Conservation (phyloP, 306 rosid genomes). For the Morella rubra region DNA sequence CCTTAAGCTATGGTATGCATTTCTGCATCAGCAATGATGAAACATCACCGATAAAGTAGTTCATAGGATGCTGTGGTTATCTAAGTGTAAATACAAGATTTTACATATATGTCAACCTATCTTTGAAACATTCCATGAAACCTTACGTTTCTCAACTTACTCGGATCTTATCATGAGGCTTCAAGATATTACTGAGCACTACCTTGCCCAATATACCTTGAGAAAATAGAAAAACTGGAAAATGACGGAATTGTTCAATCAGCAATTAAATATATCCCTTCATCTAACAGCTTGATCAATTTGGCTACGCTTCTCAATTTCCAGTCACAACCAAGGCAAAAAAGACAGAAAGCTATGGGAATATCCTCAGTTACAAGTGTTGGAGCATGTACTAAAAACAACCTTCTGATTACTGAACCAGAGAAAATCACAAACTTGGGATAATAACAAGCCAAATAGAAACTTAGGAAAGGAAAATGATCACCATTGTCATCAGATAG, state of each 20-base stretch:
- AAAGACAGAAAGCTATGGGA: neutral
- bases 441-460: neutral
- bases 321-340: neutral
- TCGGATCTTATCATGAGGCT: neutral
- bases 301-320: neutral
- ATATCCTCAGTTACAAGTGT: neutral
- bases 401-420: neutral
- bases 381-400: neutral
- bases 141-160: neutral
- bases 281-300: neutral
- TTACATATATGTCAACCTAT: neutral
- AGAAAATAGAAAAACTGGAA: neutral
- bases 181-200: neutral
- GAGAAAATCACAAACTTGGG: neutral
- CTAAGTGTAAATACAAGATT: neutral
- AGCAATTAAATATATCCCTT: neutral
- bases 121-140: neutral
- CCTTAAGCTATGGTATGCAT: too few species aligned
- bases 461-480: constrained; percentile 7
- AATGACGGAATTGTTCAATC: neutral
- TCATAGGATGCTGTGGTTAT: neutral
- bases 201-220: neutral
- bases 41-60: neutral
- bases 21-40: neutral
- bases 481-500: constrained; percentile 77